Conservation (phyloP, 768 basidiomycete species). For the Ramaria rubella region DNA sequence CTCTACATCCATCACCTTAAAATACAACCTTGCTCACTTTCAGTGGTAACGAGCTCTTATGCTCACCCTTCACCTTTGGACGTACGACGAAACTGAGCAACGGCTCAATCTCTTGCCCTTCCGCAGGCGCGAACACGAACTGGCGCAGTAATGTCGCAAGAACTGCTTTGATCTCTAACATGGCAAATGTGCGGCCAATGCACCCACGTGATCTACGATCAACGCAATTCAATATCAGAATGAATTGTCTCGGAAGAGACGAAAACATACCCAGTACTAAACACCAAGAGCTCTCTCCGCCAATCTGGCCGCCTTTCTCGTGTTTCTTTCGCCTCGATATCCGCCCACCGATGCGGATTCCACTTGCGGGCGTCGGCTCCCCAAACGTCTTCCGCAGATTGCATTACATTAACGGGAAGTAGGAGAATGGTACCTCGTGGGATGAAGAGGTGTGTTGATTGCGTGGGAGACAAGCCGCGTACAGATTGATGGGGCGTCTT, state of each 20-base stretch:
- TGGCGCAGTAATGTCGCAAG: slow-evolving; percentile 12
- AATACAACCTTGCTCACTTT: slow-evolving; percentile 17
- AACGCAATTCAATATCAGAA: slow-evolving; percentile 10
- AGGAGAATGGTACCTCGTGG: slow-evolving; percentile 52
- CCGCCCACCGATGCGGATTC: slow-evolving; percentile 58
- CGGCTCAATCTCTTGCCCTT: slow-evolving; percentile 19
- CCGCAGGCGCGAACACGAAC: slow-evolving; percentile 14
- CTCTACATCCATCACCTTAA: not conserved
- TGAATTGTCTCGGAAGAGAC: not conserved
- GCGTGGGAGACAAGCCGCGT: slow-evolving; percentile 17
- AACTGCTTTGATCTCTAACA: slow-evolving; percentile 11
- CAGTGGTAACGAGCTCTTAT: slow-evolving; percentile 11
- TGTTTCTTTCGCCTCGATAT: slow-evolving; percentile 22
- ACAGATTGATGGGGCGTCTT: slow-evolving; percentile 20
- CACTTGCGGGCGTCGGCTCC: slow-evolving; percentile 53
- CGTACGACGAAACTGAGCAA: slow-evolving; percentile 15
- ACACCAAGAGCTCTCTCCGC: slow-evolving; percentile 45
- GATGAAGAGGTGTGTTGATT: slow-evolving; percentile 40
- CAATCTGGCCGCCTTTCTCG: slow-evolving; percentile 22
- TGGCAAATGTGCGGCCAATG: slow-evolving; percentile 10
- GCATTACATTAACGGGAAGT: slow-evolving; percentile 53
- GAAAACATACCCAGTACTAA: slow-evolving; percentile 40
- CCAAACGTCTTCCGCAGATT: slow-evolving; percentile 48
- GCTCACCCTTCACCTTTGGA: slow-evolving; percentile 9
- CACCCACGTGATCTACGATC: slow-evolving; percentile 1